These are phyloP conservation scores for Pleurotus ostreatus DNA, from an alignment of 768 basidiomycete species.

Conservation along the genomic window DNA sequence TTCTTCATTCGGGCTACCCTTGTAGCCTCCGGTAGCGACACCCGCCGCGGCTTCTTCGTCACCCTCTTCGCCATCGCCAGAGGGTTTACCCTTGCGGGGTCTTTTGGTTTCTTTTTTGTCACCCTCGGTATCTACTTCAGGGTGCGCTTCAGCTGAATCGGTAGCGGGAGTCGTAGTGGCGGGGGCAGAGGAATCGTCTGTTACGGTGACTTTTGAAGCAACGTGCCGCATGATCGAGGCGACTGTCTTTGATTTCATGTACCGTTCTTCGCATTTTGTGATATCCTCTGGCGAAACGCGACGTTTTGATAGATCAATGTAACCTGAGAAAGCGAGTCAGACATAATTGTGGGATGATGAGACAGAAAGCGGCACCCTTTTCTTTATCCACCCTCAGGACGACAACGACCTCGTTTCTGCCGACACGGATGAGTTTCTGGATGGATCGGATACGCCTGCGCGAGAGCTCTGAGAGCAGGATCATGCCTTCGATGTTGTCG, in stretches of 20 bases:
- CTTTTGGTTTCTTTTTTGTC: slow-evolving; percentile 46
- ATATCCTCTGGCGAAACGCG: slow-evolving; percentile 98
- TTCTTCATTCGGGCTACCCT: slow-evolving; percentile 56
- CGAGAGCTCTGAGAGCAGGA: slow-evolving; percentile 95
- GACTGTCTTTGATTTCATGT: slow-evolving; percentile 96
- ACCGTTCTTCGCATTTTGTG: slow-evolving; percentile 97
- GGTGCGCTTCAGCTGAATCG: slow-evolving; percentile 13
- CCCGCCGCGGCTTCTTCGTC: slow-evolving; percentile 34
- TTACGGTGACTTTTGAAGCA: slow-evolving; percentile 67
- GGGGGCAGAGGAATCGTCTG: slow-evolving; percentile 32
- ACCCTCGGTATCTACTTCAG: neutral
- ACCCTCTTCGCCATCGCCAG: slow-evolving; percentile 40
- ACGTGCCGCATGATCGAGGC: slow-evolving; percentile 91
- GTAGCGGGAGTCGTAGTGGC: slow-evolving; percentile 20
- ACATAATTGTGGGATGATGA: neutral
- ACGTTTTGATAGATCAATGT: slow-evolving; percentile 98
- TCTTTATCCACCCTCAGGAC: slow-evolving; percentile 98
- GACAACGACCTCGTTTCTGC: slow-evolving; percentile 97
- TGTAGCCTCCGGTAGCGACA: slow-evolving; percentile 10
- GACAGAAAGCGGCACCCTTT: slow-evolving; percentile 61
- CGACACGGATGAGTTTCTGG: slow-evolving; percentile 96
- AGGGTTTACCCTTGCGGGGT: slow-evolving; percentile 41
- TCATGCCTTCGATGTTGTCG: slow-evolving; percentile 99
- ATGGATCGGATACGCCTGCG: slow-evolving; percentile 94
- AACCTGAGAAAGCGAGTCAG: slow-evolving; percentile 50